Conservation (phyloP, 768 basidiomycete genomes). For the Melanogaster broomeanus region DNA sequence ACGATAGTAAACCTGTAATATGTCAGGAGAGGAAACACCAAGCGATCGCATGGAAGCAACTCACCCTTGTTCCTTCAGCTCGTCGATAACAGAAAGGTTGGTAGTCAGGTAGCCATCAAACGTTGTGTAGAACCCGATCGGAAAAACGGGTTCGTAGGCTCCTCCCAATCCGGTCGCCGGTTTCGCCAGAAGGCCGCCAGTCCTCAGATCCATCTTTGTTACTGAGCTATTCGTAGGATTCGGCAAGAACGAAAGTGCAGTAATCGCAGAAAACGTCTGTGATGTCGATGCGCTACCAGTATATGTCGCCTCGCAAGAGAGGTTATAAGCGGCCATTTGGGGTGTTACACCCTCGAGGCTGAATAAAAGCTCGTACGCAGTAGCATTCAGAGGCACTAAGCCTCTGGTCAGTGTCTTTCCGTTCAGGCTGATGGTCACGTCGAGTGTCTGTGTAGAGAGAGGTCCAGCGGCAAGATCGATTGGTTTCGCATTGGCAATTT, state of each 20-base stretch:
- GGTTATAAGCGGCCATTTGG: slow-evolving; percentile 31
- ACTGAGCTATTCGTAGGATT: slow-evolving; percentile 52
- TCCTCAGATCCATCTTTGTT: slow-evolving; percentile 65
- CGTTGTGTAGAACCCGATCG: slow-evolving; percentile 45
- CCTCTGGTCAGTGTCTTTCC: slow-evolving; percentile 47
- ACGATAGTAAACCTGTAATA: slow-evolving; percentile 31
- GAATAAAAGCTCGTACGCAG: slow-evolving; percentile 50
- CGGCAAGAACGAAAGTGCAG: slow-evolving; percentile 51
- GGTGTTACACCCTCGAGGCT: slow-evolving; percentile 48
- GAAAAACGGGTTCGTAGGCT: slow-evolving; percentile 52
- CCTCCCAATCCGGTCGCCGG: slow-evolving; percentile 52
- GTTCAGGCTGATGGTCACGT: slow-evolving; percentile 47
- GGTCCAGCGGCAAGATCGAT: slow-evolving; percentile 34
- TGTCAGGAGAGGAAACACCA: not conserved
- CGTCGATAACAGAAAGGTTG: slow-evolving; percentile 28
- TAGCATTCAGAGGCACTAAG: slow-evolving; percentile 50
- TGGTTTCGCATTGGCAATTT: slow-evolving; percentile 48
- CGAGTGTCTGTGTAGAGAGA: slow-evolving; percentile 21
- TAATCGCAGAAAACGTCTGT: slow-evolving; percentile 47
- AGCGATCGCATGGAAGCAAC: slow-evolving; percentile 2
- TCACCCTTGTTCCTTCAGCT: slow-evolving; percentile 34
- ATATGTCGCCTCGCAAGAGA: slow-evolving; percentile 29
- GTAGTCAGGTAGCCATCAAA: slow-evolving; percentile 34
- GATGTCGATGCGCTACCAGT: slow-evolving; percentile 37
- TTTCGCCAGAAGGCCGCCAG: slow-evolving; percentile 54